Evolutionary conservation across 257 asterid genomes (phyloP).

Genomic region (Solanum tacnaense): DNA sequence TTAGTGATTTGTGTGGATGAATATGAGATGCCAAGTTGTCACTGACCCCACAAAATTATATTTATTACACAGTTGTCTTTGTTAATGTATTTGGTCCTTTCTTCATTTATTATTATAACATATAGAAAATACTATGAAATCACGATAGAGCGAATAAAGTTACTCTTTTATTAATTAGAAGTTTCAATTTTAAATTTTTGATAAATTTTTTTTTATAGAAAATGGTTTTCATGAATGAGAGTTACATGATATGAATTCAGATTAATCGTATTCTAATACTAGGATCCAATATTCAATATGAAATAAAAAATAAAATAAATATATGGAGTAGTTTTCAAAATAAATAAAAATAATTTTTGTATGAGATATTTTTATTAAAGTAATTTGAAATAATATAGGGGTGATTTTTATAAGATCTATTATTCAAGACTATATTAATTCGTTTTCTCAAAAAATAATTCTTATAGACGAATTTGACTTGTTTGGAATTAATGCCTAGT

Average conservation of each 20-base stretch:
- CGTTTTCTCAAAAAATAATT: background rate
- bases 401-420: background rate
- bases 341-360: background rate
- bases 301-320: background rate
- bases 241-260: background rate
- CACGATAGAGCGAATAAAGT: no score
- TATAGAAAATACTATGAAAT: no score
- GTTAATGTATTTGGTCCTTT: background rate
- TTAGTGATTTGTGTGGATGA: background rate
- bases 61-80: background rate
- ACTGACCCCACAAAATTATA: background rate
- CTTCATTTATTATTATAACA: no score
- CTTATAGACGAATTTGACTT: background rate
- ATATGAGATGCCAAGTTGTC: background rate
- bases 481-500: background rate
- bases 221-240: background rate
- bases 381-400: background rate
- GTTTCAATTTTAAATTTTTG: no score
- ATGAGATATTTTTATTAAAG: background rate
- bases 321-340: background rate
- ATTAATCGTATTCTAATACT: background rate
- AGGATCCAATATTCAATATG: rapidly evolving
- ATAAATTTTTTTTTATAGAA: no score
- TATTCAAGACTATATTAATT: background rate
- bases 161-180: no score